Evolutionary conservation across 257 asterid species (phyloP).

Genomic region (Perilla frutescens): DNA sequence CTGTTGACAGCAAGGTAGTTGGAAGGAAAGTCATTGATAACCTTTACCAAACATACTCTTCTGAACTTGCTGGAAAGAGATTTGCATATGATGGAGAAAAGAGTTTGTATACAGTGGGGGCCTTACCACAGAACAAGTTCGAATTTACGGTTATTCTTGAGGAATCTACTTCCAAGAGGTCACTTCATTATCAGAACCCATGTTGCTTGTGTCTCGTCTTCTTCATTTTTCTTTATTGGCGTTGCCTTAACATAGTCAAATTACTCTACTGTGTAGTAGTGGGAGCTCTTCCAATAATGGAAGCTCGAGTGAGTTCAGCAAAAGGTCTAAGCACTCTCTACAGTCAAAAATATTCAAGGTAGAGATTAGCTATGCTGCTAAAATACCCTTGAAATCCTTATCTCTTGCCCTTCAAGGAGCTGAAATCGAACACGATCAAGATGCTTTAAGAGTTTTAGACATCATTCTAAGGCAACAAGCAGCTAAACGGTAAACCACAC

Average conservation of each 20-base stretch:
- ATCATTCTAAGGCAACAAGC: slow-evolving; percentile 87
- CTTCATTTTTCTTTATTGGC: slow-evolving; percentile 24
- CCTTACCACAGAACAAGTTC: slow-evolving; percentile 66
- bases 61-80: slow-evolving; percentile 69
- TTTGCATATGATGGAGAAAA: slow-evolving; percentile 89
- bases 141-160: slow-evolving; percentile 73
- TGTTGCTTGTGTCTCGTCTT: neutral
- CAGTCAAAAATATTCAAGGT: slow-evolving; percentile 65
- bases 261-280: slow-evolving; percentile 38
- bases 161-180: slow-evolving; percentile 69
- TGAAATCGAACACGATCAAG: slow-evolving; percentile 63
- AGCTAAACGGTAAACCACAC: slow-evolving; percentile 64
- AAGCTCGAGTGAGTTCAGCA: slow-evolving; percentile 51
- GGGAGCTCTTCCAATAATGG: slow-evolving; percentile 49
- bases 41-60: slow-evolving; percentile 73
- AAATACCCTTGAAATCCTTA: slow-evolving; percentile 66
- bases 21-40: slow-evolving; percentile 73
- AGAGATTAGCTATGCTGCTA: slow-evolving; percentile 71
- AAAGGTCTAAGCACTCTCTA: slow-evolving; percentile 64
- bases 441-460: slow-evolving; percentile 77
- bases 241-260: slow-evolving; percentile 18
- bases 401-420: slow-evolving; percentile 72
- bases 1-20: slow-evolving; percentile 57
- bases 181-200: slow-evolving; percentile 31
- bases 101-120: slow-evolving; percentile 76